phyloP scores from a whole-genome alignment of 2,329 filamentous ascomycete genomes.

The Aspergillus uvarum region DNA sequence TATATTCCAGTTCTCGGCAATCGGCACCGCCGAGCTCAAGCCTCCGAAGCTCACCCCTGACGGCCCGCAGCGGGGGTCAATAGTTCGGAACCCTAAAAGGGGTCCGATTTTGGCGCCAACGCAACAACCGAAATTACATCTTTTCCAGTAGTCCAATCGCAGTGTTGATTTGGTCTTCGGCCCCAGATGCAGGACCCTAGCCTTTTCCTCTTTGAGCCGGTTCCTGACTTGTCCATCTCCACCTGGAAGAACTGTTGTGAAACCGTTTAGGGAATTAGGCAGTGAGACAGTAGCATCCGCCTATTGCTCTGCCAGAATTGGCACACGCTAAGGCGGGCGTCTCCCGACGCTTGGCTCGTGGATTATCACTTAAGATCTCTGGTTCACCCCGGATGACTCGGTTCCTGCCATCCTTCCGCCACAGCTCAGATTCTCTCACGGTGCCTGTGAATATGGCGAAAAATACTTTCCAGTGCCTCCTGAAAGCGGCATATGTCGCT shows the following conservation, averaged over 20 bases:
- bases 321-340: background rate
- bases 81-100: conserved; percentile 3
- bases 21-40: too few species aligned
- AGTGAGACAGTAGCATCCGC: background rate
- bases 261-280: background rate
- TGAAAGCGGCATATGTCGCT: background rate
- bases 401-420: background rate
- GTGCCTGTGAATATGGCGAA: background rate
- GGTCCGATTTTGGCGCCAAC: conserved; percentile 10
- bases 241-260: background rate
- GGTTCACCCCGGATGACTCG: background rate
- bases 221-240: background rate
- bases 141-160: background rate
- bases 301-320: background rate
- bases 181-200: background rate
- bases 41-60: background rate
- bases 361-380: background rate
- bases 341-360: background rate
- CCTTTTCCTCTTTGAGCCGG: background rate
- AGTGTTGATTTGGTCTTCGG: background rate
- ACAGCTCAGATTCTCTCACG: background rate
- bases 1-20: too few species aligned
- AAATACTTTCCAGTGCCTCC: background rate
- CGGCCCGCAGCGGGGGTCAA: background rate
- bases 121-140: background rate